Conservation (phyloP, 768 basidiomycete genomes). For the Mycena epipterygia region DNA sequence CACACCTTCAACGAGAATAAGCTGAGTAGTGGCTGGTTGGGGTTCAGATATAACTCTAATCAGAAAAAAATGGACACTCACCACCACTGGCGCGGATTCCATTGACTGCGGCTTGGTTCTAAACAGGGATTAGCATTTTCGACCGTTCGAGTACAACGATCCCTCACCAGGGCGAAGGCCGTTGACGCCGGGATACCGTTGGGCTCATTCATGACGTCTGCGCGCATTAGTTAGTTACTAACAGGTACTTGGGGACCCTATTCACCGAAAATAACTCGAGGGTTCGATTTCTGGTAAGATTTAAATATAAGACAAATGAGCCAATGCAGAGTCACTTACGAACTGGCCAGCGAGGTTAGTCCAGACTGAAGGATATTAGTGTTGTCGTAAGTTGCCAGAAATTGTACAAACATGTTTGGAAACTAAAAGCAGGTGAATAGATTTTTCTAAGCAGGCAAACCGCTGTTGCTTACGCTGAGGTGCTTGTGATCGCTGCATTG, state of each 20-base stretch:
- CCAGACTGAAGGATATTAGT: slow-evolving; percentile 58
- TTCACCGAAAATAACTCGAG: slow-evolving; percentile 68
- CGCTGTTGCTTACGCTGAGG: slow-evolving; percentile 53
- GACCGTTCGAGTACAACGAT: too few relatives aligned
- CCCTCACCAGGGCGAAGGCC: slow-evolving; percentile 65
- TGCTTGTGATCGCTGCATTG: slow-evolving; percentile 62
- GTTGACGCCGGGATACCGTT: slow-evolving; percentile 66
- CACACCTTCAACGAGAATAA: slow-evolving; percentile 62
- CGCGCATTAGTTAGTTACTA: not conserved
- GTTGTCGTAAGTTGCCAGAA: not conserved
- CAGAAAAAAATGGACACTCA: not conserved
- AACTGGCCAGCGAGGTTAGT: slow-evolving; percentile 68
- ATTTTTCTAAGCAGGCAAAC: not conserved
- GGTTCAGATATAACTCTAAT: not conserved
- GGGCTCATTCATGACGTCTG: slow-evolving; percentile 76
- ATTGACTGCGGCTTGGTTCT: slow-evolving; percentile 77
- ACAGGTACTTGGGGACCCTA: not conserved
- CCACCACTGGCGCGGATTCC: slow-evolving; percentile 70
- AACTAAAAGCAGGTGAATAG: slow-evolving; percentile 47
- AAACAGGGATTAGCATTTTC: too few relatives aligned
- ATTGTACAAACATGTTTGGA: slow-evolving; percentile 60
- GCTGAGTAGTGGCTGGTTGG: slow-evolving; percentile 62
- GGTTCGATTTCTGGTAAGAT: slow-evolving; percentile 56
- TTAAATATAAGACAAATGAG: not conserved
- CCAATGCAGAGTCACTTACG: slow-evolving; percentile 50